Evolutionary conservation across 2,329 filamentous ascomycete species (phyloP), one percentile per base, ranked within the genome.

Genomic region (Trichoderma asperellum): DNA sequence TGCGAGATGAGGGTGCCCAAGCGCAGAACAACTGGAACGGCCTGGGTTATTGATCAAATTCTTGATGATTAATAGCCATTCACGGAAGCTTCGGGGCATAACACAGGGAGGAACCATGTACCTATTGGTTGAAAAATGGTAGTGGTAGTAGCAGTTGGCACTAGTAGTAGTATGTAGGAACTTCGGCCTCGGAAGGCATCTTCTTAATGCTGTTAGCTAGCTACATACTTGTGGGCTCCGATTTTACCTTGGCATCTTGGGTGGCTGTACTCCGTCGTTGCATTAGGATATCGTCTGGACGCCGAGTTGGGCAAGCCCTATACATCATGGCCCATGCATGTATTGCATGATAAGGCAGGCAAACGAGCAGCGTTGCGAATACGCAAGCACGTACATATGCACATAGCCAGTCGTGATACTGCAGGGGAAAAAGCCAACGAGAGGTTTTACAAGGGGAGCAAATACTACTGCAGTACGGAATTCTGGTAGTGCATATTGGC

Each of bases 231-330:
- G 47, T 49, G 47, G 47, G 21, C 47, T 49, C 47, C 47, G 47
- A 10, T 10, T 24, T 24, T 49, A 49, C 43, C 43, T 10, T n/a
- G 43, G 43, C 43, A 21, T 7, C 43, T 49, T 49, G 11, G 47
- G 59, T 61, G 47, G 18, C 37, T 61, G 40, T 37, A 52, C 40
- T 43, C 16, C 18, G 7, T 40, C 6, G 47, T 35, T 43, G 34
- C 24, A 43, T 40, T 32, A 34, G 21, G n/a, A 67, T 24, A 49
- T 24, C 47, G 21, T 12, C 16, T 21, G 11, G 53, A 34, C 53
- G 24, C 29, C 29, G 29, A 52, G 40, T 27, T 55, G 55, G 49
- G 63, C 55, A 59, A 52, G 16, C 53, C 37, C 63, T 59, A 66
- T 16, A 58, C 27, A 52, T n/a, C 40, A 49, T 16, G 34, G 61